These are phyloP conservation scores for Crithidia sp. DNA, from an alignment of 208 protist genomes.

Conservation along the genomic window DNA sequence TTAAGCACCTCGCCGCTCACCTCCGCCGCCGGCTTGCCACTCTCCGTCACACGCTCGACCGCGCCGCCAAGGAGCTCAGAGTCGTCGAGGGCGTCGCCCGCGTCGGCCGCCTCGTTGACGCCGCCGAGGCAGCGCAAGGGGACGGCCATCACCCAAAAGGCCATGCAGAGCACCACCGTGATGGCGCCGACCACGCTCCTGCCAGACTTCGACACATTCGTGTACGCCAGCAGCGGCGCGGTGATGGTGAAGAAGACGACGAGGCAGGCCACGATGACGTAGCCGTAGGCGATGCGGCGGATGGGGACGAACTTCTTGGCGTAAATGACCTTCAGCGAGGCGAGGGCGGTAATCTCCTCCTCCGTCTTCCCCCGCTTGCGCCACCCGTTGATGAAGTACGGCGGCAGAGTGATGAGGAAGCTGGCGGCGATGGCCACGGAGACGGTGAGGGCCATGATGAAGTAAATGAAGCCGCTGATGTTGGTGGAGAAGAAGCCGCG, in stretches of 20 bases:
- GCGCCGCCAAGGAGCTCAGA: not conserved
- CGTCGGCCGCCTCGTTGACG: slow-evolving; percentile 42
- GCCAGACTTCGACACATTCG: slow-evolving; percentile 24
- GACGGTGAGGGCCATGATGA: slow-evolving; percentile 60
- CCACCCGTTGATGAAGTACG: slow-evolving; percentile 72
- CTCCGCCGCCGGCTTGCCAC: slow-evolving; percentile 4
- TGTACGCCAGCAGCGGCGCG: slow-evolving; percentile 62
- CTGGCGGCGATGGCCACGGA: slow-evolving; percentile 32
- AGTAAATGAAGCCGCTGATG: slow-evolving; percentile 73
- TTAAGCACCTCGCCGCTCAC: slow-evolving; percentile 12
- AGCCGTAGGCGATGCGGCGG: slow-evolving; percentile 57
- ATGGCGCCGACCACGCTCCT: slow-evolving; percentile 45
- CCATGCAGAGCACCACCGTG: slow-evolving; percentile 42
- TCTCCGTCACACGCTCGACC: not conserved
- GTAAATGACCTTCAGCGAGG: slow-evolving; percentile 47
- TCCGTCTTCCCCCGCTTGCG: slow-evolving; percentile 49
- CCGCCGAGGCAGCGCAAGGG: slow-evolving; percentile 63
- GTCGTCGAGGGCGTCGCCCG: slow-evolving; percentile 17
- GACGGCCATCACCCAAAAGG: slow-evolving; percentile 54
- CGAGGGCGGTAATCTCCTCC: slow-evolving; percentile 41
- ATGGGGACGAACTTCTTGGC: slow-evolving; percentile 56
- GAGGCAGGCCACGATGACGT: slow-evolving; percentile 50
- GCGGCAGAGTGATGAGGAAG: slow-evolving; percentile 54
- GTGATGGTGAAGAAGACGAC: slow-evolving; percentile 59
- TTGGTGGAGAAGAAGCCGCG: slow-evolving; percentile 53